These are phyloP conservation scores for Pleurotus salmoneostramineus DNA, from an alignment of 768 basidiomycete species.

Conservation along the genomic window DNA sequence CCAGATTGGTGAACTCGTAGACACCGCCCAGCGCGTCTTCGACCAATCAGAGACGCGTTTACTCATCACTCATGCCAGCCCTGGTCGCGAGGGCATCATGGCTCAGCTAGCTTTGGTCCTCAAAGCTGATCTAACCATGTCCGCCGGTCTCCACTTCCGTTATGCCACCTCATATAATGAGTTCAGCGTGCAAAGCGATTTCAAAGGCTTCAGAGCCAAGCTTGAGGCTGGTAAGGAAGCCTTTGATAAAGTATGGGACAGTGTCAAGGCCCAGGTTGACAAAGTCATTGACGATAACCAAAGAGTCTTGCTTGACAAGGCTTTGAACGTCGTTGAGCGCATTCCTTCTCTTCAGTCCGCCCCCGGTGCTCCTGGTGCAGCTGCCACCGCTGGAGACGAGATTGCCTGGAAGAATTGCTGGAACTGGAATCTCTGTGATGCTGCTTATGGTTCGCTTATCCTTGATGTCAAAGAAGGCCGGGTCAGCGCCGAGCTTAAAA, in stretches of 20 bases:
- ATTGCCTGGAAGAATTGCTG: conserved; percentile 98
- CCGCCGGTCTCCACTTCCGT: conserved; percentile 95
- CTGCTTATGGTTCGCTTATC: conserved; percentile 85
- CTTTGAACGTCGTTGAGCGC: conserved; percentile 77
- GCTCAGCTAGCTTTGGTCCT: conserved; percentile 85
- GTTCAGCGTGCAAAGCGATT: conserved; percentile 88
- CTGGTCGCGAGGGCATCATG: conserved; percentile 91
- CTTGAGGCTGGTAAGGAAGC: conserved; percentile 70
- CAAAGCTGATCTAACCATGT: conserved; percentile 93
- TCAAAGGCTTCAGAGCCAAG: conserved; percentile 84
- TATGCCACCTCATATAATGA: conserved; percentile 97
- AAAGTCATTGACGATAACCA: conserved; percentile 89
- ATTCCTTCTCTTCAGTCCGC: conserved; percentile 57
- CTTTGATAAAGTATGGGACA: conserved; percentile 94
- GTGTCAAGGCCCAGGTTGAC: conserved; percentile 88
- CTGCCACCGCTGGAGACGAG: conserved; percentile 69
- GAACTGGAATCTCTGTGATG: conserved; percentile 99
- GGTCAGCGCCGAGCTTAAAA: conserved; percentile 88
- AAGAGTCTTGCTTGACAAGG: conserved; percentile 84
- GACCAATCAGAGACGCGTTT: conserved; percentile 93
- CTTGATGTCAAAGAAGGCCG: conserved; percentile 90
- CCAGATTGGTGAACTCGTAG: conserved; percentile 96
- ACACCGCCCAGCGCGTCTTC: conserved; percentile 92
- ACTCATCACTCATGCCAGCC: conserved; percentile 87
- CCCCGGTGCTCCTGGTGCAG: conserved; percentile 37